Conservation (phyloP, 2,329 filamentous ascomycete genomes). For the Fusarium sp. region DNA sequence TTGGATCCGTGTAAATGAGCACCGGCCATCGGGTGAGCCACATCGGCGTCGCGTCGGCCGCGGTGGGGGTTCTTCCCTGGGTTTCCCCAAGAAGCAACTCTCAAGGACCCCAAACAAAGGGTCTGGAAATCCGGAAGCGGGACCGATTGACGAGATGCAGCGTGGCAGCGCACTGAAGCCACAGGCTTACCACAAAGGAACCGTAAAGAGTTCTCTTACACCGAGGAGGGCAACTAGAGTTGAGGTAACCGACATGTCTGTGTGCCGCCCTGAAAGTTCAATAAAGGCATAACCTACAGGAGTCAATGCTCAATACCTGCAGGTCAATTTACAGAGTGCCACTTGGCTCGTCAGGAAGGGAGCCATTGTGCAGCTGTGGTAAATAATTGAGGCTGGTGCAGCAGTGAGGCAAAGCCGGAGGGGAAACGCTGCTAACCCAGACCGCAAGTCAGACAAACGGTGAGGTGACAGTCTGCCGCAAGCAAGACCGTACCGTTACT, state of each 20-base stretch:
- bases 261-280: constrained; percentile 12
- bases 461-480: constrained; percentile 15
- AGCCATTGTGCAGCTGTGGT: constrained; percentile 1
- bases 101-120: constrained; percentile 37
- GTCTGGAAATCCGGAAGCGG: constrained; percentile 41
- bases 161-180: constrained; percentile 23
- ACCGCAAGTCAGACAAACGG: constrained; percentile 21
- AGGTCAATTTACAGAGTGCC: constrained; percentile 4
- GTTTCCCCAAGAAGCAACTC: constrained; percentile 23
- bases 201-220: background rate
- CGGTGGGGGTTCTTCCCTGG: constrained; percentile 20
- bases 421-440: constrained; percentile 10
- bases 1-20: constrained; percentile 1
- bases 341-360: constrained; percentile 3
- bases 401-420: background rate
- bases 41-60: background rate
- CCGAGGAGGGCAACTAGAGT: constrained; percentile 12
- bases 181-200: background rate
- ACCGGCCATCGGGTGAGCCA: constrained; percentile 2
- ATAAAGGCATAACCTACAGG: background rate
- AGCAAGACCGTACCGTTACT: constrained; percentile 5
- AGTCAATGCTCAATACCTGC: constrained; percentile 9
- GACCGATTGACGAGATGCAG: constrained; percentile 46
- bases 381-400: background rate
- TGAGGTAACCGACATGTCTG: constrained; percentile 10